These are phyloP conservation scores for Amniculicola lignicola DNA, from an alignment of 495 filamentous ascomycete genomes.

Conservation along the genomic window DNA sequence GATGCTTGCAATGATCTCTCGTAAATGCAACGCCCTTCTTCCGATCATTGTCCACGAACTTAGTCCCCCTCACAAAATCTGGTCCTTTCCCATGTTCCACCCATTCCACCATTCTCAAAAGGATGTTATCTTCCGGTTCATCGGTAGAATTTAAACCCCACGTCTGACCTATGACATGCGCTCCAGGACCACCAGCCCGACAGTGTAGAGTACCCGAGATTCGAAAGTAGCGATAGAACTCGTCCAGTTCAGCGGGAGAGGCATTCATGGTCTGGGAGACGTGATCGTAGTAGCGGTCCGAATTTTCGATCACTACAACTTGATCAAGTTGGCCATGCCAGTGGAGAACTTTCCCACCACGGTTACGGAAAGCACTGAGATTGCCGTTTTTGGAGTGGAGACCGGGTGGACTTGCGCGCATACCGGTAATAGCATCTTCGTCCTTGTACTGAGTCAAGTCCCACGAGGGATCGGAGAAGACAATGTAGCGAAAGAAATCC, in stretches of 20 bases:
- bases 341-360: slow-evolving; percentile 38
- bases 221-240: slow-evolving; percentile 60
- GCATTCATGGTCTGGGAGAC: slow-evolving; percentile 48
- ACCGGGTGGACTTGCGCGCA: slow-evolving; percentile 43
- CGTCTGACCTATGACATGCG: slow-evolving; percentile 54
- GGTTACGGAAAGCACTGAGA: slow-evolving; percentile 27
- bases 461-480: slow-evolving; percentile 53
- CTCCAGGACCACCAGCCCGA: slow-evolving; percentile 51
- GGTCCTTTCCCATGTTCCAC: slow-evolving; percentile 57
- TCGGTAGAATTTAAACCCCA: too few species aligned
- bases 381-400: slow-evolving; percentile 51
- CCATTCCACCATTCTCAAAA: slow-evolving; percentile 56
- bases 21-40: slow-evolving; percentile 37
- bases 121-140: background rate
- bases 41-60: slow-evolving; percentile 48
- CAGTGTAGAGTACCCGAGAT: slow-evolving; percentile 58
- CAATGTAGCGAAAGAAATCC: slow-evolving; percentile 50
- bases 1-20: slow-evolving; percentile 44
- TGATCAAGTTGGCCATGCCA: slow-evolving; percentile 38
- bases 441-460: slow-evolving; percentile 44
- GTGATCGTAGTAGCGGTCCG: slow-evolving; percentile 38
- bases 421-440: slow-evolving; percentile 40
- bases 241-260: slow-evolving; percentile 47
- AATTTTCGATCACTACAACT: slow-evolving; percentile 33
- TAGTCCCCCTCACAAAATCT: slow-evolving; percentile 52